A percentile compares a stretch with the other conserved stretches of the same genome.
Evolutionary conservation across 192 early-diverging fungal genomes (phyloP).

Genomic region (Coemansia sp.): DNA sequence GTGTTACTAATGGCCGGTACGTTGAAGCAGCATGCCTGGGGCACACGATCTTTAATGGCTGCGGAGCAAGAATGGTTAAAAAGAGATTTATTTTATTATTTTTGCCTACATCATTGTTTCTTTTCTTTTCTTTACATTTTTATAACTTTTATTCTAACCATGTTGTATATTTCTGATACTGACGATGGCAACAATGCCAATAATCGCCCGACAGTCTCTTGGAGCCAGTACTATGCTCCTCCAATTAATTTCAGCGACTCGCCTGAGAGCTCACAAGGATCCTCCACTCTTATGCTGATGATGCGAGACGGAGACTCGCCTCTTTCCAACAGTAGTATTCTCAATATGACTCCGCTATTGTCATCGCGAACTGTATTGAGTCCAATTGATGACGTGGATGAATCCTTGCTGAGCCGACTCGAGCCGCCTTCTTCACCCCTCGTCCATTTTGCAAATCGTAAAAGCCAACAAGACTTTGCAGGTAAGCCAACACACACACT

Average conservation of each 20-base stretch:
- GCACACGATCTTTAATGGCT: not conserved
- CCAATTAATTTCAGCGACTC: constrained; percentile 9
- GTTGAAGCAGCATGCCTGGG: not conserved
- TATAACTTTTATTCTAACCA: not conserved
- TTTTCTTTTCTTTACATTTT: not conserved
- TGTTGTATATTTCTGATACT: constrained; percentile 25
- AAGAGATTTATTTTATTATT: not conserved
- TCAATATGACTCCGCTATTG: constrained; percentile 18
- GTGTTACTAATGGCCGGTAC: not conserved
- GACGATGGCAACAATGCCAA: not conserved
- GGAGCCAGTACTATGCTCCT: not conserved
- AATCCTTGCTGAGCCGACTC: constrained; percentile 13
- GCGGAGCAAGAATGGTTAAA: not conserved
- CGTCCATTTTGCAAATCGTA: not conserved
- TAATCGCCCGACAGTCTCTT: not conserved
- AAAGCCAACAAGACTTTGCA: not conserved
- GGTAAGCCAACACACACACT: not conserved
- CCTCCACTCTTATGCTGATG: constrained; percentile 19
- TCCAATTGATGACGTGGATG: constrained; percentile 34
- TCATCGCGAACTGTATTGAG: constrained; percentile 22
- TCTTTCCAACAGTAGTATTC: constrained; percentile 28
- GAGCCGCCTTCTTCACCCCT: not conserved
- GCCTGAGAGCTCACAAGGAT: constrained; percentile 23
- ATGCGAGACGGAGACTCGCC: constrained; percentile 5
- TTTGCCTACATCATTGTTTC: not conserved